phyloP scores from a whole-genome alignment of 495 filamentous ascomycete species.

The Aspergillus heteromorphus region DNA sequence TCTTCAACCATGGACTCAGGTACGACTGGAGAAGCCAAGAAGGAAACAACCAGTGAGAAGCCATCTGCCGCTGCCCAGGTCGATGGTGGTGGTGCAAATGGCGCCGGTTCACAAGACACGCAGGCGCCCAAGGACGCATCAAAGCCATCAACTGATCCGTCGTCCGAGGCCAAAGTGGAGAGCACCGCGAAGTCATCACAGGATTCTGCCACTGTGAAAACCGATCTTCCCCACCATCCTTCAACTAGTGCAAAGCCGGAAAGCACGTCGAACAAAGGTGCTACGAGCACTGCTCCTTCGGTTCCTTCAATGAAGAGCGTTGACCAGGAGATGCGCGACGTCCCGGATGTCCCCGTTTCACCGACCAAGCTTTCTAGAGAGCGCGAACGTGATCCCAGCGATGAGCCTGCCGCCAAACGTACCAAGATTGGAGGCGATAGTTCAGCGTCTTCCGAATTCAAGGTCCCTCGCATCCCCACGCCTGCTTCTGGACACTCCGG shows the following conservation, averaged over 20 bases:
- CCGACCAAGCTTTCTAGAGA: conserved; percentile 59
- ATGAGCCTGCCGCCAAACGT: conserved; percentile 75
- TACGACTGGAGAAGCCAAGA: conserved; percentile 9
- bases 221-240: conserved; percentile 35
- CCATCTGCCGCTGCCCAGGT: neutral
- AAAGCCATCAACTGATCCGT: conserved; percentile 4
- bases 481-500: conserved; percentile 19
- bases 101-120: conserved; percentile 16
- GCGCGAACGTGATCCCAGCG: conserved; percentile 61
- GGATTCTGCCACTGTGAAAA: conserved; percentile 16
- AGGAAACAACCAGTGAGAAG: conserved; percentile 3
- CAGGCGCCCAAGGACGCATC: conserved; percentile 11
- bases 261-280: conserved; percentile 3
- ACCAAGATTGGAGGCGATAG: conserved; percentile 55
- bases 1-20: conserved; percentile 10
- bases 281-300: conserved; percentile 1
- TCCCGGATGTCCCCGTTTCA: conserved; percentile 33
- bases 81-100: conserved; percentile 9
- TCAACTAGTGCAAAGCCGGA: conserved; percentile 10
- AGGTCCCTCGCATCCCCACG: conserved; percentile 31
- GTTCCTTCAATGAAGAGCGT: conserved; percentile 16
- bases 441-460: conserved; percentile 25
- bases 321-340: conserved; percentile 41
- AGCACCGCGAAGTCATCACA: conserved; percentile 6
- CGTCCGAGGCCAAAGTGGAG: conserved; percentile 4